Base-by-base conservation (phyloP, 2,329 filamentous ascomycete species). In the Aotearoamyces nothofagi region DNA sequence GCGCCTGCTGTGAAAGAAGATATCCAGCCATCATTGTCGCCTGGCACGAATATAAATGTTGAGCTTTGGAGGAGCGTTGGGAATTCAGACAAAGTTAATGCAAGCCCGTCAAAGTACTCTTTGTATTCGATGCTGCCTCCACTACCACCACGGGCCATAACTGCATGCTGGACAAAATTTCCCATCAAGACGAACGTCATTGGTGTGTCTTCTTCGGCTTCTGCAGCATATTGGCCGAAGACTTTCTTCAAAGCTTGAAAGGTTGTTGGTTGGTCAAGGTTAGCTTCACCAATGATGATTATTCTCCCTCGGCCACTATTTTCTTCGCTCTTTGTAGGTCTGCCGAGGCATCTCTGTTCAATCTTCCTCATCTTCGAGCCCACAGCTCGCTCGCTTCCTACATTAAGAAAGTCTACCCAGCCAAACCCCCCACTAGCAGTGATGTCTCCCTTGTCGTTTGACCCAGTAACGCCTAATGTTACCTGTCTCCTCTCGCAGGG, bases 21-120 rank as follows among this genome's bases (percentile, higher is more conserved):
- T 4, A 78, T 71, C 90, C 90, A 98, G n/a, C 82, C 86, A 50
- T 98, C 90, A 49, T 94, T 92, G 54, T 96, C 87, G 16, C 90
- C 90, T 0, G 90, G 90, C 0, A 96, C 79, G 47, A 98, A 93
- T 17, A 93, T 62, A 50, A 96, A 93, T 0, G 80, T 87, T 4
- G 80, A 77, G 15, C 69, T 67, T 32, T 78, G 76, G 24, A 96
- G 66, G 9, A 98, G 65, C 1, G 68, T 63, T 3, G 83, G 82
- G 46, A 83, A 96, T 40, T 96, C 84, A 5, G 80, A 65, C 5
- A 98, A 64, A 1, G 82, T 66, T 2, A 76, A 73, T 3, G 90
- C 87, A 9, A 98, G 66, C 6, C 75, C 71, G 54, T 98, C 84
- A 51, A 96, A 94, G 49, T 80, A 78, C 54, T 96, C 90, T 57